Evolutionary conservation across 2,329 filamentous ascomycete species (phyloP).

Genomic region (Microcera coccophila): DNA sequence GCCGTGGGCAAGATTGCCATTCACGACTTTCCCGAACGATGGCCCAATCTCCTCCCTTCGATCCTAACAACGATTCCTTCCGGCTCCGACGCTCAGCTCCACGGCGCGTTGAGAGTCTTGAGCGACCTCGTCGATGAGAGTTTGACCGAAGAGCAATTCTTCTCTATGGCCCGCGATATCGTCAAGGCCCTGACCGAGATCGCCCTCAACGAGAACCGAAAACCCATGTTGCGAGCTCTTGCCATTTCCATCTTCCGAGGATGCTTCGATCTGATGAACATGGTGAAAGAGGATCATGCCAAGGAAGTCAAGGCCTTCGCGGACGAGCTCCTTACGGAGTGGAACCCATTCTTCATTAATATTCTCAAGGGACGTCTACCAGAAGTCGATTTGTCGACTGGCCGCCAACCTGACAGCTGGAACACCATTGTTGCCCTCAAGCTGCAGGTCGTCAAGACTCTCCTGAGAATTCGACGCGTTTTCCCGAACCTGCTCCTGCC

Average conservation of each 20-base stretch:
- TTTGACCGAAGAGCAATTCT: slow-evolving; percentile 92
- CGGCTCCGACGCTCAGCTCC: slow-evolving; percentile 74
- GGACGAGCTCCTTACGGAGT: slow-evolving; percentile 75
- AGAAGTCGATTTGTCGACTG: slow-evolving; percentile 48
- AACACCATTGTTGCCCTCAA: slow-evolving; percentile 83
- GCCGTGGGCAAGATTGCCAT: slow-evolving; percentile 91
- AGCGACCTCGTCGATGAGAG: slow-evolving; percentile 89
- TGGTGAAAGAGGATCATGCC: slow-evolving; percentile 91
- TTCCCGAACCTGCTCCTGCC: slow-evolving; percentile 79
- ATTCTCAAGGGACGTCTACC: slow-evolving; percentile 74
- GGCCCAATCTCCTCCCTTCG: slow-evolving; percentile 82
- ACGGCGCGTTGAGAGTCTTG: slow-evolving; percentile 85
- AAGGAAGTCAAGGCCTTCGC: slow-evolving; percentile 83
- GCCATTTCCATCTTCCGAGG: slow-evolving; percentile 86
- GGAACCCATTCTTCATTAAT: slow-evolving; percentile 85
- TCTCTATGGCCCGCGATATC: slow-evolving; percentile 79
- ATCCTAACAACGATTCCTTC: slow-evolving; percentile 73
- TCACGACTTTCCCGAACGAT: slow-evolving; percentile 89
- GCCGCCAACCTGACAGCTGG: slow-evolving; percentile 62
- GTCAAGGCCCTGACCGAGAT: slow-evolving; percentile 80
- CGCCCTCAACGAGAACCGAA: slow-evolving; percentile 70
- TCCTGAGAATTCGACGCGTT: slow-evolving; percentile 82
- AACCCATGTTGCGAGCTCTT: slow-evolving; percentile 72
- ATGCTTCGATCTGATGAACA: slow-evolving; percentile 93
- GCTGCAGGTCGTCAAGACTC: slow-evolving; percentile 86